Percentiles rank a stretch among this genome's conserved stretches.
Evolutionary conservation across 1,284 basidiomycete genomes (phyloP).

Genomic region (Boletus smithii): DNA sequence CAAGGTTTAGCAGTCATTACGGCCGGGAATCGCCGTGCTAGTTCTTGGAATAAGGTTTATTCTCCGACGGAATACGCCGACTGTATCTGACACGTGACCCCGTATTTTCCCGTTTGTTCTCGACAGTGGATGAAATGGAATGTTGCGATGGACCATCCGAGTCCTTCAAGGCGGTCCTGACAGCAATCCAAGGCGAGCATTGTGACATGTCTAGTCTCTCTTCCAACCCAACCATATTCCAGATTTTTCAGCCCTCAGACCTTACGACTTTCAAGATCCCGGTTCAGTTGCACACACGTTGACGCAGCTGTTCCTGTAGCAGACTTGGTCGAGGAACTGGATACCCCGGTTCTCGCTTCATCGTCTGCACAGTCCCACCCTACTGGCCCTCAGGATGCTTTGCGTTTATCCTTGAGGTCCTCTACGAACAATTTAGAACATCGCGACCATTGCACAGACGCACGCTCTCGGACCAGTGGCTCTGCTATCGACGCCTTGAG

Average conservation of each 20-base stretch:
- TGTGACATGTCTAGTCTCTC: background rate
- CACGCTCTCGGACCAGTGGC: background rate
- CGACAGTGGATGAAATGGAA: no score
- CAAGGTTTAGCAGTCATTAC: conserved; percentile 24
- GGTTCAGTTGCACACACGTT: background rate
- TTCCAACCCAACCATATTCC: background rate
- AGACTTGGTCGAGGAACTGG: background rate
- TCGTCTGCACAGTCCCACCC: no score
- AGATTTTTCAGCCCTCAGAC: conserved; percentile 10
- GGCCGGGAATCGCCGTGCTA: conserved; percentile 23
- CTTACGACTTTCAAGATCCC: conserved; percentile 5
- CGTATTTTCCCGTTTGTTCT: background rate
- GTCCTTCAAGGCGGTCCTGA: conserved; percentile 21
- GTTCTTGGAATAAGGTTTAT: conserved; percentile 30
- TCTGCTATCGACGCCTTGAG: conserved; percentile 28
- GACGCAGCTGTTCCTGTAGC: background rate
- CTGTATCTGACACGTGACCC: conserved; percentile 10
- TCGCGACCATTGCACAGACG: background rate
- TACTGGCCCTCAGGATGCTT: background rate
- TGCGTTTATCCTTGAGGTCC: background rate
- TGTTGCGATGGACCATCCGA: conserved; percentile 52
- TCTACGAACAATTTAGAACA: background rate
- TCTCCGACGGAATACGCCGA: conserved; percentile 24
- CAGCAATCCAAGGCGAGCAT: conserved; percentile 15
- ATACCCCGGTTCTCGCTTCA: no score